A percentile compares a stretch with the other conserved stretches of the same genome.
Evolutionary conservation across 2,329 filamentous ascomycete species (phyloP).

Genomic region (Monilinia aucupariae): DNA sequence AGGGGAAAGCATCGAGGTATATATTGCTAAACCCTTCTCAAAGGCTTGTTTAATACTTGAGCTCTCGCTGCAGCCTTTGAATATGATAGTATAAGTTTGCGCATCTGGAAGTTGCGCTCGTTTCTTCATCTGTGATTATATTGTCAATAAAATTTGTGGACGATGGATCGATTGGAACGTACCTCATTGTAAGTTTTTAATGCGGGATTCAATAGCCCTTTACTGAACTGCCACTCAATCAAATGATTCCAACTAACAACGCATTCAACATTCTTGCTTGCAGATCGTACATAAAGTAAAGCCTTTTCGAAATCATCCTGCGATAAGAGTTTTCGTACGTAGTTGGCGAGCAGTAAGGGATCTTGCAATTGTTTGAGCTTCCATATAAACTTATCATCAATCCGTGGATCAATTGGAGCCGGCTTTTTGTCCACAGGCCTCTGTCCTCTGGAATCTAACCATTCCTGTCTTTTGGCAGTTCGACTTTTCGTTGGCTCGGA

Average conservation of each 20-base stretch:
- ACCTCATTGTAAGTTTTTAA: conserved; percentile 88
- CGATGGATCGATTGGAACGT: conserved; percentile 25
- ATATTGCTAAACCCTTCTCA: conserved; percentile 66
- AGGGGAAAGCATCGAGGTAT: conserved; percentile 64
- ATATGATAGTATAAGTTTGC: conserved; percentile 77
- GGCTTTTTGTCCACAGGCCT: conserved; percentile 18
- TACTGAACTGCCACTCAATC: conserved; percentile 63
- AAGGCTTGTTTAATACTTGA: conserved; percentile 55
- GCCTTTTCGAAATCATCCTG: conserved; percentile 62
- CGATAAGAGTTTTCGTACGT: conserved; percentile 56
- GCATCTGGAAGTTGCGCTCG: conserved; percentile 72
- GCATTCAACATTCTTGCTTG: conserved; percentile 59
- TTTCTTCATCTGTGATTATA: conserved; percentile 79
- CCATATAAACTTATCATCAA: conserved; percentile 20
- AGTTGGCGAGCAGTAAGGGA: conserved; percentile 64
- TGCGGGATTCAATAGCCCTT: conserved; percentile 56
- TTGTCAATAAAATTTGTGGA: background rate
- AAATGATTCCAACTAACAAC: conserved; percentile 84
- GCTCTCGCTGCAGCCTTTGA: conserved; percentile 65
- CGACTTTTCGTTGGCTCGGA: background rate
- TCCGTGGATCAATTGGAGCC: background rate
- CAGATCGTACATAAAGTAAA: conserved; percentile 58
- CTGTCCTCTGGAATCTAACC: conserved; percentile 27
- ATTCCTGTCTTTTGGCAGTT: conserved; percentile 19
- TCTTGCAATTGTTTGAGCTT: conserved; percentile 44